Evolutionary conservation across 2,329 filamentous ascomycete species (phyloP), one percentile per base, ranked within the genome.

Genomic region (Thelonectria olida): DNA sequence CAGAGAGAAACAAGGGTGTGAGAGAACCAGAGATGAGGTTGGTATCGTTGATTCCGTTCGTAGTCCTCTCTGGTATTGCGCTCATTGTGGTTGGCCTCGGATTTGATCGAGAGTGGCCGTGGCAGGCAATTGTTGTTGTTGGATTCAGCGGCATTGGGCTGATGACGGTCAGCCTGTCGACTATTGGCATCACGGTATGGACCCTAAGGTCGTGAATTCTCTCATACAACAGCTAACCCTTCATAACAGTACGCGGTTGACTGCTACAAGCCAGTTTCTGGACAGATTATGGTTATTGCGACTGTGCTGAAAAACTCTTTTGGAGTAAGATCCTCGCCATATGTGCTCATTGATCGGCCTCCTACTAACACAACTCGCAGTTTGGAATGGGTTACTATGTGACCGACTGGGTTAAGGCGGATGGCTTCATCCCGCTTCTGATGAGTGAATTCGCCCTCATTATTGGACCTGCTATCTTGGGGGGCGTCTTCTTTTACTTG

Each of bases 381-480:
- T 51, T 51, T 38, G 48, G 48, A 10, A 54, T 54, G 39, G 36
- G 36, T 8, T 42, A 54, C 17, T 54, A 54, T 19, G 39, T 54
- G 6, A 54, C 23, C 12, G 19, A 54, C 19, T 54, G 39, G 39
- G 39, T 42, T 17, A 45, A 41, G 4, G 7, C 45, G 19, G n/a
- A 15, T 12, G 39, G 39, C 4, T 45, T 54, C 17, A 34, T 42
- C 15, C 39, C 51, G 3, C 39, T 42, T 10, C 15, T 54, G 6
- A 42, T 44, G 27, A 15, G n/a, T 5, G 23, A 28, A 17, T 42
- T 54, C 15, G 51, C 38, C 10, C 27, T 54, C 7, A 45, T 31
- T 28, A 42, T 45, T 34, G 39, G 38, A 1, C 27, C 39, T 19
- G 4, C 25, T 5, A 34, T 36, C 5, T 23, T 45, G 7, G 51